Evolutionary conservation across 2,329 filamentous ascomycete species (phyloP).

Genomic region (Aureobasidium sp.): DNA sequence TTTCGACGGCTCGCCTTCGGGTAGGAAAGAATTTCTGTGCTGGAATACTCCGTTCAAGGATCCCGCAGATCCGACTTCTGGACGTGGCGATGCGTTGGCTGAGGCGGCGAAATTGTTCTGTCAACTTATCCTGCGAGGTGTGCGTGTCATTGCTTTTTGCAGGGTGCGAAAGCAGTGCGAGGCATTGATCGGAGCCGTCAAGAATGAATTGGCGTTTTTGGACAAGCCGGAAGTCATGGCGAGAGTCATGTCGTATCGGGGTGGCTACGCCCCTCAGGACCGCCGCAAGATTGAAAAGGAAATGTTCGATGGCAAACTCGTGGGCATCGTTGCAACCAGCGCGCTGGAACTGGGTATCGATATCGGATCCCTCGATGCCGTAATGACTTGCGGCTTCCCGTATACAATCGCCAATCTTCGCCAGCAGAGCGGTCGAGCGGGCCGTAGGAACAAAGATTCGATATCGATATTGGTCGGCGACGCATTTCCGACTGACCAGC

Average conservation of each 20-base stretch:
- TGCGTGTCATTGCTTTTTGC: constrained; percentile 89
- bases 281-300: constrained; percentile 81
- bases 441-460: constrained; percentile 86
- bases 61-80: constrained; percentile 76
- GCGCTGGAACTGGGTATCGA: constrained; percentile 92
- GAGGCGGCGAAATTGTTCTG: constrained; percentile 91
- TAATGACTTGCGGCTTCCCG: constrained; percentile 88
- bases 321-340: constrained; percentile 89
- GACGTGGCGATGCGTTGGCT: constrained; percentile 71
- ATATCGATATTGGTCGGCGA: constrained; percentile 85
- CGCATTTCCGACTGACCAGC: constrained; percentile 82
- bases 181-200: constrained; percentile 70
- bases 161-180: constrained; percentile 84
- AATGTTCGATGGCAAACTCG: constrained; percentile 92
- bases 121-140: constrained; percentile 78
- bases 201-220: constrained; percentile 64
- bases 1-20: constrained; percentile 86
- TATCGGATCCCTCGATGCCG: constrained; percentile 88
- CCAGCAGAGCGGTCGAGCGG: constrained; percentile 90
- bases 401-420: constrained; percentile 92
- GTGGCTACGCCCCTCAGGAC: constrained; percentile 90
- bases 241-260: constrained; percentile 90
- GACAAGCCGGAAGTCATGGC: constrained; percentile 68
- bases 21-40: constrained; percentile 88
- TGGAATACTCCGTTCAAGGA: constrained; percentile 98